Evolutionary conservation across 495 filamentous ascomycete genomes (phyloP).

Genomic region (Hypoxylon subgilvum): DNA sequence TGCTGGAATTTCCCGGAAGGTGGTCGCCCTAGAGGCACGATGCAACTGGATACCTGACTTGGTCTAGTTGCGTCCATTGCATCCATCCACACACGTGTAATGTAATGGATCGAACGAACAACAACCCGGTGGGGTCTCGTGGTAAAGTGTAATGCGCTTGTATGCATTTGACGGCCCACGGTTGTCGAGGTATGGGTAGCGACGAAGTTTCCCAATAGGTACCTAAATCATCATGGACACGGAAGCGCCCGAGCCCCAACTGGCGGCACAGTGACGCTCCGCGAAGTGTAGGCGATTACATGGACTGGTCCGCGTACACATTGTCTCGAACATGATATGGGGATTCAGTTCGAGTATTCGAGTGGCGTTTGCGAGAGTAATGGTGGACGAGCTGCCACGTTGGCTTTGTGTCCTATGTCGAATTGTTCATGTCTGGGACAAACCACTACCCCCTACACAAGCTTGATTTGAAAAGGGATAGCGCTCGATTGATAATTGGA

Average conservation of each 20-base stretch:
- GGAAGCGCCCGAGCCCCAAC: constrained; percentile 7
- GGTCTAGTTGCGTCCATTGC: constrained; percentile 22
- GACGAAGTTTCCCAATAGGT: not conserved
- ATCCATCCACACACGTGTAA: constrained; percentile 34
- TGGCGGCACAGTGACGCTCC: too few relatives aligned
- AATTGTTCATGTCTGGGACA: too few relatives aligned
- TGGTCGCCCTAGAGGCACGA: constrained; percentile 8
- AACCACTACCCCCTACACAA: too few relatives aligned
- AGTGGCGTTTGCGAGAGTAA: too few relatives aligned
- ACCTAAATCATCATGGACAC: constrained; percentile 11
- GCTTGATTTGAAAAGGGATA: not conserved
- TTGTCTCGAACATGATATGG: not conserved
- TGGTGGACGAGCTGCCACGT: constrained; percentile 26
- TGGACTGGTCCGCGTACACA: too few relatives aligned
- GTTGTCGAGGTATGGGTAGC: not conserved
- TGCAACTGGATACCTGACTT: constrained; percentile 29
- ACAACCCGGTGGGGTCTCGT: constrained; percentile 21
- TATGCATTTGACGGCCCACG: constrained; percentile 7
- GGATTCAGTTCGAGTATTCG: too few relatives aligned
- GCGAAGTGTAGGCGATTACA: too few relatives aligned
- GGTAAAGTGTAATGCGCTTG: constrained; percentile 14
- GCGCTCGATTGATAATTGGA: constrained; percentile 10
- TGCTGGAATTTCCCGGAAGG: constrained; percentile 15
- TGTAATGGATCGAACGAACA: constrained; percentile 19
- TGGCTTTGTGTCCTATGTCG: constrained; percentile 13